A percentile compares a stretch with the other conserved stretches of the same genome.
These are phyloP conservation scores for Kodamaea plutei DNA, from an alignment of 1,139 yeast genomes.

Conservation along the genomic window DNA sequence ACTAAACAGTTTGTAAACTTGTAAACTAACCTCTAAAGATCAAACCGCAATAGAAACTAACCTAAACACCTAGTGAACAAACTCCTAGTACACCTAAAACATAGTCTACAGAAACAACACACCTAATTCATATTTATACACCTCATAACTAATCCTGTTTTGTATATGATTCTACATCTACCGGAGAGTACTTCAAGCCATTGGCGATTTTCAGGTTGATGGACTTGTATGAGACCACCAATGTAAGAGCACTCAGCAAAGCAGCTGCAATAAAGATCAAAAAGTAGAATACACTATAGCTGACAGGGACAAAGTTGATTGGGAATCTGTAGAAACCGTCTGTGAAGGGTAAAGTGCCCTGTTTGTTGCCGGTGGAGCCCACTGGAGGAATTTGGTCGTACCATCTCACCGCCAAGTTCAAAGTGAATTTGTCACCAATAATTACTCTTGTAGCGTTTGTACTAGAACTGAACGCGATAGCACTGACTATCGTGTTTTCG, in stretches of 20 bases:
- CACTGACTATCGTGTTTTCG: constrained; percentile 45
- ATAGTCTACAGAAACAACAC: too few species aligned
- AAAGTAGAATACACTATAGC: constrained; percentile 20
- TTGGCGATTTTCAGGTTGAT: constrained; percentile 15
- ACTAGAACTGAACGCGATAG: constrained; percentile 62
- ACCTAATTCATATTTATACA: too few species aligned
- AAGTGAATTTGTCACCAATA: constrained; percentile 60
- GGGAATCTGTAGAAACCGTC: constrained; percentile 46
- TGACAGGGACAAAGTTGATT: constrained; percentile 23
- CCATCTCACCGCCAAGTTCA: constrained; percentile 63
- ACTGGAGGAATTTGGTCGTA: constrained; percentile 25
- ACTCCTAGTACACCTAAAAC: too few species aligned
- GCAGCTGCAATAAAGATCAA: constrained; percentile 23
- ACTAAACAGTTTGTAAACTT: too few species aligned
- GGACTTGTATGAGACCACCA: constrained; percentile 23
- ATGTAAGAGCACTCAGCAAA: constrained; percentile 23
- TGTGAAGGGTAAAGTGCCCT: constrained; percentile 29
- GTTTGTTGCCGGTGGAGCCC: constrained; percentile 13
- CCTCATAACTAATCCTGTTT: constrained; percentile 3
- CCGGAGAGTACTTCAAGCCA: constrained; percentile 6
- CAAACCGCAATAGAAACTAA: too few species aligned
- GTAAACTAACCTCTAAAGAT: too few species aligned
- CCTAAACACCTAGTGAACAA: too few species aligned
- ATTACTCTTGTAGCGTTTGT: constrained; percentile 57
- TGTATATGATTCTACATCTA: constrained; percentile 22